Evolutionary conservation across 2,329 filamentous ascomycete species (phyloP), one percentile per base, ranked within the genome.

Genomic region (Aspergillus niger): DNA sequence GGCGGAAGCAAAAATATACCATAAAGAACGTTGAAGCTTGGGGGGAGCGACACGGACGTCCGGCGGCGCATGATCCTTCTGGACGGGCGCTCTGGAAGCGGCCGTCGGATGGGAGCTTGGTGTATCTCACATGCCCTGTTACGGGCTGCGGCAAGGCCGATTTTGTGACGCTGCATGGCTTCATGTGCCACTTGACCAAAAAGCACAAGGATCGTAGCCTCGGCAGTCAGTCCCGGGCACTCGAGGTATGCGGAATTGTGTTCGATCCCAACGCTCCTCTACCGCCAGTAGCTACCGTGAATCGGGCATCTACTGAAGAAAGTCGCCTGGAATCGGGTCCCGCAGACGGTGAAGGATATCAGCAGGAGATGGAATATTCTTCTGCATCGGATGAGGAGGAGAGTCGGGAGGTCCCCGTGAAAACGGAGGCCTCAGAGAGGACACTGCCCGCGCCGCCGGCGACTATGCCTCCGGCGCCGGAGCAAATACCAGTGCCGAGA

Each of bases 171-270:
- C 69, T 77, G 8, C 76, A 77, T 55, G 76, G 76, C 17, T 77
- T 77, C 65, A 77, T 77, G 74, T 77, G 75, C 66, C 76, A 77
- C 54, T 66, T 77, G 56, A 77, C 76, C 4, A 77, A 77, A 63
- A 77, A 77, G 60, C 76, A 77, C 65, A 77, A 77, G 56, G 75
- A 77, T 60, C 72, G 74, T 55, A 77, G 71, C 17, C 57, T 77
- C 57, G 75, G 75, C 30, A 77, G 75, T 63, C 75, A 77, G 50
- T 77, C 75, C 11, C 69, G 75, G 13, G 75, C 75, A 4, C 68
- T 77, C n/a, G 75, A 77, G 55, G 66, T 77, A 3, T 77, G 75
- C 43, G 75, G 75, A 6, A 67, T 74, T 3, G 72, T 77, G 7
- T 77, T 70, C 54, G 74, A 77, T 51, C 75, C 75, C 10, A 75